These are phyloP conservation scores for Dactylellina sp. DNA, from an alignment of 2,329 filamentous ascomycete genomes.

Conservation along the genomic window DNA sequence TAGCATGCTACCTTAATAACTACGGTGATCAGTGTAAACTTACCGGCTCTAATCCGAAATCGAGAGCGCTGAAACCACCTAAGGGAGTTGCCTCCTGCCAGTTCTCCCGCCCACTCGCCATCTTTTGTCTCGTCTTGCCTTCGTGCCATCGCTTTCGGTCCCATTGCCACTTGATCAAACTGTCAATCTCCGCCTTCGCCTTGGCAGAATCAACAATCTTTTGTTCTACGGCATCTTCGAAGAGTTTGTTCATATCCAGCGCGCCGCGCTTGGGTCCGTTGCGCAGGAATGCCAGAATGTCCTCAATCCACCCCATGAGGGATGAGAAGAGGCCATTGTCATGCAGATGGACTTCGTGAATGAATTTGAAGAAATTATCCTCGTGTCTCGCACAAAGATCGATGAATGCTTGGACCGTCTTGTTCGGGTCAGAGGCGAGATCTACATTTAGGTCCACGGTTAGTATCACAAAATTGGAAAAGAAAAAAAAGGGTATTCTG, in stretches of 20 bases:
- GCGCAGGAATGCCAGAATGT: constrained; percentile 90
- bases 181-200: constrained; percentile 83
- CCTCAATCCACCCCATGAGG: constrained; percentile 97
- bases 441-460: constrained; percentile 69
- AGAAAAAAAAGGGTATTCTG: too few species aligned
- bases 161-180: constrained; percentile 91
- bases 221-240: constrained; percentile 79
- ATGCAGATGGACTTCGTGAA: constrained; percentile 96
- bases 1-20: constrained; percentile 56
- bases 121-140: constrained; percentile 97
- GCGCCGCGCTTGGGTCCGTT: constrained; percentile 86
- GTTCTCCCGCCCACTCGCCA: constrained; percentile 83
- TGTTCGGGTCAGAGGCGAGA: constrained; percentile 93
- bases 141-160: constrained; percentile 97
- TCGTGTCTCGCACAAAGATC: constrained; percentile 95
- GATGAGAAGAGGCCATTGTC: constrained; percentile 97
- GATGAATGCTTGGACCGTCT: constrained; percentile 97
- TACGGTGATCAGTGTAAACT: too few species aligned
- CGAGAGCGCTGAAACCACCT: constrained; percentile 77
- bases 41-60: constrained; percentile 89
- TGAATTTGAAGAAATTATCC: constrained; percentile 98
- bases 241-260: constrained; percentile 92
- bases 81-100: constrained; percentile 68
- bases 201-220: constrained; percentile 76
- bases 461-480: not conserved